Base-by-base conservation (phyloP, 257 asterid species). In the Mitragyna speciosa region DNA sequence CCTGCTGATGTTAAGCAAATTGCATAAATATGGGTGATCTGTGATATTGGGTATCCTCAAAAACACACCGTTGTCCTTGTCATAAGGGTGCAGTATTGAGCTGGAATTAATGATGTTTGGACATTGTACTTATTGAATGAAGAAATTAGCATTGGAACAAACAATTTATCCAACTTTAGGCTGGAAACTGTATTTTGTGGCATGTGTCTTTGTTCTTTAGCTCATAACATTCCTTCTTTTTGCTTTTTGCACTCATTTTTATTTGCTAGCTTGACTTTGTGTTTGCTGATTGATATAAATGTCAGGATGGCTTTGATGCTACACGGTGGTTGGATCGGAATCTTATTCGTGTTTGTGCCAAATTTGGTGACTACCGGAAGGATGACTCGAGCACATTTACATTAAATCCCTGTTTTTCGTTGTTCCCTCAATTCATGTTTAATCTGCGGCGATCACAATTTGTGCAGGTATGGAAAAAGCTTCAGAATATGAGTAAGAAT, bases 381-480 rank as follows among this genome's bases (percentile, higher is more conserved):
- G 99, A 96, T 81, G 98, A 96, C 77, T 96, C 97, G 8, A 64
- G 94, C 78, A 92, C 99, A 15, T 96, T 96, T 87, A 91, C 93
- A 7, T 83, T 96, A 80, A 96, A 94, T 83, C 94, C 92, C 36
- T 83, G 87, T 80, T 89, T 96, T 86, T 94, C 99, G 0, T 84
- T 96, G 87, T 91, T 96, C 81, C 99, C 99, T 73, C 99, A 96
- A 83, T 94, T 96, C 89, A 90, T 96, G 95, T 94, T 96, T 85
- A 91, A 96, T 89, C 89, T 96, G 74, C 95, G 99, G 67, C 89
- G 99, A 59, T 96, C 99, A 81, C 98, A 96, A 82, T 96, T 96
- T 83, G 91, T 96, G 76, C 99, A 96, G 94, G 99, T 96, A 76
- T 78, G 17, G 48, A 48, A 61, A 49, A 31, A 11, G 28, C 68